A percentile compares a stretch with the other conserved stretches of the same genome.
These are phyloP conservation scores for Leishmania martiniquensis DNA, from an alignment of 208 protist species.

Conservation along the genomic window DNA sequence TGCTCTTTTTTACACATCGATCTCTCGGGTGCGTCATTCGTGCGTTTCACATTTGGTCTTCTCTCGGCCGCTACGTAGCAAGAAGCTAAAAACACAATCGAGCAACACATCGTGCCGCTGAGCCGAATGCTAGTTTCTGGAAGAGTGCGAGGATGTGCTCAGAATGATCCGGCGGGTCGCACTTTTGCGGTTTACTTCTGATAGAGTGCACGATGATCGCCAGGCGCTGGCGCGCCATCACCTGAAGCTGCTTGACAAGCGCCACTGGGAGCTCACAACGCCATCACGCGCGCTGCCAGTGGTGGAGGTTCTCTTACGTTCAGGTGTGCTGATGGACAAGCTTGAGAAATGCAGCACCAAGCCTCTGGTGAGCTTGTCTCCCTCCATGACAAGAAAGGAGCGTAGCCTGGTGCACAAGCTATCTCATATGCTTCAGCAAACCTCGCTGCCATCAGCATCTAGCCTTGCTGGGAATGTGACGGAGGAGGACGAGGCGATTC, in stretches of 20 bases:
- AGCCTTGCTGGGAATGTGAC: background rate
- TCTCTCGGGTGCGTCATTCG: too few species aligned
- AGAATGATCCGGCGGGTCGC: constrained; percentile 16
- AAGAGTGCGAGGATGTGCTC: constrained; percentile 8
- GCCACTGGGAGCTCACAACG: constrained; percentile 66
- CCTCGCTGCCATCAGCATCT: background rate
- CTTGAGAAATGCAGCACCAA: constrained; percentile 45
- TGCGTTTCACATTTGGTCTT: background rate
- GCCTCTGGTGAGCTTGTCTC: constrained; percentile 48
- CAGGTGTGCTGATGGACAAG: constrained; percentile 55
- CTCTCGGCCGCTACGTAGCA: background rate
- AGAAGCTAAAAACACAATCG: background rate
- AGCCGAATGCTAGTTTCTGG: background rate
- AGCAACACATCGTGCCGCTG: background rate
- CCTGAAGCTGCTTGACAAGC: constrained; percentile 38
- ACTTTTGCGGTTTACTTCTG: constrained; percentile 18
- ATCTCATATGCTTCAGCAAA: constrained; percentile 30
- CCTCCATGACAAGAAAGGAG: constrained; percentile 69
- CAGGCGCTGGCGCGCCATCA: constrained; percentile 34
- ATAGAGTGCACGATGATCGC: constrained; percentile 30
- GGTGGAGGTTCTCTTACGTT: constrained; percentile 52
- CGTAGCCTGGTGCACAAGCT: constrained; percentile 40
- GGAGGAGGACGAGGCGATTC: constrained; percentile 27
- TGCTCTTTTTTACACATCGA: background rate
- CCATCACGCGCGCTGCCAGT: constrained; percentile 64